A percentile compares a stretch with the other conserved stretches of the same genome.
phyloP scores from a whole-genome alignment of 306 rosid species.

The Vigna mungo region DNA sequence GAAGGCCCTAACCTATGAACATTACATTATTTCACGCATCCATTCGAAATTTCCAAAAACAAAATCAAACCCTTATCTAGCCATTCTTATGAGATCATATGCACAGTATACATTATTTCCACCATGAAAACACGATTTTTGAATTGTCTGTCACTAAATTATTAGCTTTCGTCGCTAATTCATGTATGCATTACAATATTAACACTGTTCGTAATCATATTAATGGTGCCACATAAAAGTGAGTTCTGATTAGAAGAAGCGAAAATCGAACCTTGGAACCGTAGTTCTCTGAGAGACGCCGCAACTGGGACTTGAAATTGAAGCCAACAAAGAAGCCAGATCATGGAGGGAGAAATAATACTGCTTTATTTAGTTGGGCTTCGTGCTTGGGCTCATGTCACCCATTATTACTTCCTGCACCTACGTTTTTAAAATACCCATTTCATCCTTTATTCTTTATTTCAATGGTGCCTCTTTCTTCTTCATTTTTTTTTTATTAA shows the following conservation, averaged over 20 bases:
- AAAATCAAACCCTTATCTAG: neutral
- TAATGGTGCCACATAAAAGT: neutral
- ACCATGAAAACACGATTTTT: neutral
- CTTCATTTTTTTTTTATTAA: too few relatives aligned
- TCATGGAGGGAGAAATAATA: neutral
- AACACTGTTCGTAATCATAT: neutral
- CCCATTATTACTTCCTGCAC: too few relatives aligned
- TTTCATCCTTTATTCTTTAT: too few relatives aligned
- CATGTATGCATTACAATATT: neutral
- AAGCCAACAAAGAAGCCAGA: neutral
- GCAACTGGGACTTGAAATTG: conserved; percentile 1
- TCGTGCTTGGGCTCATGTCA: neutral
- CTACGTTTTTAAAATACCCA: too few relatives aligned
- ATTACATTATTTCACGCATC: neutral
- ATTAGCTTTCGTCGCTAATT: neutral
- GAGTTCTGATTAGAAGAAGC: neutral
- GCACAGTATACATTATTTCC: neutral
- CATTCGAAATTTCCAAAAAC: neutral
- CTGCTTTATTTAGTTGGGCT: neutral
- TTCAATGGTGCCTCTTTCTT: too few relatives aligned
- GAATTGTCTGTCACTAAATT: neutral
- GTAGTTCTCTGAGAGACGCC: neutral
- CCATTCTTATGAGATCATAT: neutral
- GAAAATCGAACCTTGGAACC: conserved; percentile 11
- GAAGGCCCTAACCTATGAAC: neutral